These are phyloP conservation scores for Fraxinus greggii DNA, from an alignment of 305 asterid genomes.

Conservation along the genomic window DNA sequence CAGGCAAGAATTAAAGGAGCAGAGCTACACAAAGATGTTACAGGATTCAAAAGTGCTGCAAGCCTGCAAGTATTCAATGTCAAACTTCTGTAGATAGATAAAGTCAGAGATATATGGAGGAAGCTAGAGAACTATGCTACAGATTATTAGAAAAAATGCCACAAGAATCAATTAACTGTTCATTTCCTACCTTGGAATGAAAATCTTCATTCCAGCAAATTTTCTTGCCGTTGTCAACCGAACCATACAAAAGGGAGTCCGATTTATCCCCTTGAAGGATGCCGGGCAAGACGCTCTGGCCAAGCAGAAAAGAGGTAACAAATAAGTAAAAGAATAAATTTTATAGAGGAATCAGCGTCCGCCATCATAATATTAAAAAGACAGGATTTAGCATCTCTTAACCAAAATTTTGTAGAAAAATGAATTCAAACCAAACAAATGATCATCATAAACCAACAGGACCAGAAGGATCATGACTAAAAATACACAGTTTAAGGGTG, in stretches of 20 bases:
- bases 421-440: not conserved
- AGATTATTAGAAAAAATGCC: slow-evolving; percentile 1
- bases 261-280: slow-evolving; percentile 97
- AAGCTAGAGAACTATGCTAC: slow-evolving; percentile 4
- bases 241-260: slow-evolving; percentile 87
- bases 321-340: not conserved
- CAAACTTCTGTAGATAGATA: not conserved
- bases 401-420: not conserved
- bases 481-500: not conserved
- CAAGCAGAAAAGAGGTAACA: slow-evolving; percentile 23
- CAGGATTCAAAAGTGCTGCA: not conserved
- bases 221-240: slow-evolving; percentile 96
- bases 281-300: slow-evolving; percentile 93
- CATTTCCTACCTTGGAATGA: slow-evolving; percentile 73
- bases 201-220: slow-evolving; percentile 88
- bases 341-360: not conserved
- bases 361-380: not conserved
- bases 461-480: not conserved
- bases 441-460: not conserved
- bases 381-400: slow-evolving; percentile 1
- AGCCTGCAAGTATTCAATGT: not conserved
- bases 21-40: not conserved
- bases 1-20: slow-evolving; percentile 13
- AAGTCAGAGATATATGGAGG: not conserved
- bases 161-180: slow-evolving; percentile 15